Base-by-base conservation (phyloP, 805 yeast species). In the Wickerhamomyces ciferrii region DNA sequence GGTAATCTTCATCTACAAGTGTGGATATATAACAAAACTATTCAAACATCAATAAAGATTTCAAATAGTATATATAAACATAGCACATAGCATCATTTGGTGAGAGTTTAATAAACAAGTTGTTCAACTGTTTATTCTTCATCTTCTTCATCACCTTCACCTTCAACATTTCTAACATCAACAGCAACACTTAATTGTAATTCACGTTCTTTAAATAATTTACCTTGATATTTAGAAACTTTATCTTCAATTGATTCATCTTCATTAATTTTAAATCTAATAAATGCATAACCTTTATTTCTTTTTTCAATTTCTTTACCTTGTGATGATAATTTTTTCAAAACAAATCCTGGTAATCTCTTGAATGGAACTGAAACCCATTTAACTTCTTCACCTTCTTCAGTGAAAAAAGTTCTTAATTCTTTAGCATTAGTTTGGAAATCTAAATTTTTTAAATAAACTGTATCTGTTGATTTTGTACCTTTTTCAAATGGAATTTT, bases 171-270 rank as follows among this genome's bases (percentile, higher is more conserved):
- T 52, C 74, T 69, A 11, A 82, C 70, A 57, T 83, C 87, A 51
- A 86, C 76, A 19, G 96, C 96, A 55, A 83, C 76, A 53, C 83
- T 84, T 48, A 85, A 88, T 41, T 75, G 68, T 48, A 90, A 68
- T 43, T 71, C 72, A 63, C 87, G 78, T 43, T 85, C 96, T 50
- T 79, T 78, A 54, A 84, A 68, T 44, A 72, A 75, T 58, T 72
- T 74, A 44, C 89, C 95, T 52, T 84, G 75, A 64, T 82, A 81
- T 58, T 79, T 78, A 34, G 73, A 79, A 49, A 87, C 78, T 58
- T 88, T 96, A 40, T 74, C 72, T 43, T 77, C 85, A 53, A 81
- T 79, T 42, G 72, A 67, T 43, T 78, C 71, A 38, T 56, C 61
- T 14, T 53, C 59, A 35, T 48, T 52, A 39, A 59, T 35, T 9